Evolutionary conservation across 495 filamentous ascomycete species (phyloP).

Genomic region (Hypoxylon lienhwacheense): DNA sequence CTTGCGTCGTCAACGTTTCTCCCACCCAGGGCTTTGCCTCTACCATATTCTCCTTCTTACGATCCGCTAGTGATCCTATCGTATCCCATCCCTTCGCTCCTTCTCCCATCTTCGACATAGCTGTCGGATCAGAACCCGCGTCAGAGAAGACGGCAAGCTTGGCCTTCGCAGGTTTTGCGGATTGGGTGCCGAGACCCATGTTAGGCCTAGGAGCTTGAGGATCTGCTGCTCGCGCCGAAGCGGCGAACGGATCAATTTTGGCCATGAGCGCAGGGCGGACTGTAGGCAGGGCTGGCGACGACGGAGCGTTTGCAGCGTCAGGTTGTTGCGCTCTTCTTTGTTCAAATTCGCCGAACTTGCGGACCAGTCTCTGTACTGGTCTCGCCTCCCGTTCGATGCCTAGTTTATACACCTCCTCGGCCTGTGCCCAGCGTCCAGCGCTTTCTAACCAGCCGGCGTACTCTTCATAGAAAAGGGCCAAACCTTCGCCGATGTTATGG

Average conservation of each 20-base stretch:
- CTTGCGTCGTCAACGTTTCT: conserved; percentile 84
- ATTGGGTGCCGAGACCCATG: conserved; percentile 48
- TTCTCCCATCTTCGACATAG: conserved; percentile 50
- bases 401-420: conserved; percentile 87
- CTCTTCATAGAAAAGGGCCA: conserved; percentile 97
- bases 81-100: conserved; percentile 82
- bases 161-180: conserved; percentile 64
- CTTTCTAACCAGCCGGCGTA: conserved; percentile 91
- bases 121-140: conserved; percentile 55
- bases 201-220: conserved; percentile 66
- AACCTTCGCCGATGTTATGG: conserved; percentile 79
- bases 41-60: conserved; percentile 90
- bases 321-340: conserved; percentile 67
- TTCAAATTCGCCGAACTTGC: conserved; percentile 91
- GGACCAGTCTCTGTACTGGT: conserved; percentile 73
- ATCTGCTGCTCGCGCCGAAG: conserved; percentile 52
- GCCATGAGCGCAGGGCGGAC: conserved; percentile 82
- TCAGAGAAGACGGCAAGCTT: conserved; percentile 96
- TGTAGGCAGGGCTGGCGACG: conserved; percentile 81
- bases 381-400: conserved; percentile 87
- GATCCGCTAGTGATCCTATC: conserved; percentile 80
- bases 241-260: conserved; percentile 80
- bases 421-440: conserved; percentile 83
- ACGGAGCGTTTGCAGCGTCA: conserved; percentile 63
- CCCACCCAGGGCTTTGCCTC: conserved; percentile 90